Base-by-base conservation (phyloP, 345 rosid species). In the Cardiospermum halicacabum region DNA sequence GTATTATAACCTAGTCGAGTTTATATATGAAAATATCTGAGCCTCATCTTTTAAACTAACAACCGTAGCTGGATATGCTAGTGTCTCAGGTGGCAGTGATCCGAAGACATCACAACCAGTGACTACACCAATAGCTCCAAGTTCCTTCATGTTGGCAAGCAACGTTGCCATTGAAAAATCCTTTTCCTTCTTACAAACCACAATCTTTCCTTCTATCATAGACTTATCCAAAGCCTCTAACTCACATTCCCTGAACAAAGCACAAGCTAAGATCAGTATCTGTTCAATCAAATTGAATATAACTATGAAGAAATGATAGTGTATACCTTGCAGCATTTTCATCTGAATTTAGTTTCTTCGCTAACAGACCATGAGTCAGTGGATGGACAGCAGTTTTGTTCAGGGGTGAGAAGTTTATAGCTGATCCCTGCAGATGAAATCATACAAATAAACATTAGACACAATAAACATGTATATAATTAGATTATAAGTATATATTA, bases 321-420 rank as follows among this genome's bases (percentile, higher is more conserved):
- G 50, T 22, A 24, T 62, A 89, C 96, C 89, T 86, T 28, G 97
- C 84, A 4, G 47, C 37, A 6, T 62, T 39, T 72, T 78, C 91
- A 5, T 75, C 28, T 5, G 64, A 69, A 62, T 68, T 74, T 13
- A 47, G 16, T 42, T 51, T 74, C 67, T 70, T 83, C 40, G 96
- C 96, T 30, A 81, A 74, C 71, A 80, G 81, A 3, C 74, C 91
- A 74, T 80, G 53, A 71, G 80, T 79, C 54, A 92, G 32, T 13
- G 92, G 85, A 56, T 87, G 69, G 42, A 70, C 75, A 0, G 98
- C 89, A 27, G 84, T 51, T 25, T 71, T 76, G 21, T 79, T 43
- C 5, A 87, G 77, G 24, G 70, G 65, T 24, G 84, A 77, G 49
- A 92, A 92, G 66, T 82, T 80, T 80, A 89, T 89, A 64, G 77